Evolutionary conservation across 148 eudicot species (phyloP).

Genomic region (Fallopia convolvulus): DNA sequence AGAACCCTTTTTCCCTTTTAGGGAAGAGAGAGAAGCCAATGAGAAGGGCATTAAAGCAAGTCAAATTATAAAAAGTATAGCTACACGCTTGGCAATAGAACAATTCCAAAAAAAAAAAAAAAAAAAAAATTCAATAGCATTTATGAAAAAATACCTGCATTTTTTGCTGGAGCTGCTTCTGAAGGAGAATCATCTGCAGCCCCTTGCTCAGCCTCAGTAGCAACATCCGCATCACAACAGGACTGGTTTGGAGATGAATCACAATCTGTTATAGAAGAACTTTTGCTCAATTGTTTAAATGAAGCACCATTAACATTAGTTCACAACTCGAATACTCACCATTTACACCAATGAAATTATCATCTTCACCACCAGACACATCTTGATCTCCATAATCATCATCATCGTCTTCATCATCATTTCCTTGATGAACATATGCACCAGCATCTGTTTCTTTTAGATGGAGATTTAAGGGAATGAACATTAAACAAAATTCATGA

Average conservation of each 20-base stretch:
- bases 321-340: not conserved
- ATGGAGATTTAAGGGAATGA: not conserved
- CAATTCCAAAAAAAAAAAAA: not conserved
- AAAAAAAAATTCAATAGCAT: not conserved
- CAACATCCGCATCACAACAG: not conserved
- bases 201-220: slow-evolving; percentile 5
- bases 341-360: slow-evolving; percentile 6
- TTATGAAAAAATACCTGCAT: not conserved
- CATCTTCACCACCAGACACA: not conserved
- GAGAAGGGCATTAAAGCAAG: not conserved
- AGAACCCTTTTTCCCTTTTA: not conserved
- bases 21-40: not conserved
- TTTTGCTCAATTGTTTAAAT: not conserved
- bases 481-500: not conserved
- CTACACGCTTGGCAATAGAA: not conserved
- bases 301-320: not conserved
- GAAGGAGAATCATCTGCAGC: not conserved
- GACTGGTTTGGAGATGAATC: slow-evolving; percentile 9
- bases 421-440: slow-evolving; percentile 1
- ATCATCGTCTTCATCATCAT: not conserved
- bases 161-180: not conserved
- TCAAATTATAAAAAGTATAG: not conserved
- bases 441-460: not conserved
- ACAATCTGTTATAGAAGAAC: not conserved
- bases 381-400: slow-evolving; percentile 1